phyloP scores from a whole-genome alignment of 2,329 filamentous ascomycete genomes.

The Ampelomyces quisqualis region DNA sequence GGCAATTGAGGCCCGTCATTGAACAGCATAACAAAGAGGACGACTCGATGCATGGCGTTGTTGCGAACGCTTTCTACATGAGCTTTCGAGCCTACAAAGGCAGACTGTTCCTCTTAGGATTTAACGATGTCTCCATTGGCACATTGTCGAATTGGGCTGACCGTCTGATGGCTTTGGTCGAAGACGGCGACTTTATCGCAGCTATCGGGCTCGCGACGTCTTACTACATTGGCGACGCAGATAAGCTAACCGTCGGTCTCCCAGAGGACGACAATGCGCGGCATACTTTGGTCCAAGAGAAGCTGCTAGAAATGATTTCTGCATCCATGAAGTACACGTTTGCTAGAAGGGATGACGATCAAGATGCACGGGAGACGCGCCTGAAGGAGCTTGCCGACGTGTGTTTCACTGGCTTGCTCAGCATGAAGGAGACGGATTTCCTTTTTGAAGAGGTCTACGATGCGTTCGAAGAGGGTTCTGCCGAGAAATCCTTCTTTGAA shows the following conservation, averaged over 20 bases:
- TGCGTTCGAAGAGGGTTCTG: conserved; percentile 77
- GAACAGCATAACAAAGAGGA: conserved; percentile 88
- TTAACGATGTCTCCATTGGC: conserved; percentile 88
- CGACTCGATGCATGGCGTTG: conserved; percentile 86
- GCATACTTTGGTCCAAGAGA: conserved; percentile 81
- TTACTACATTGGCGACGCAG: conserved; percentile 88
- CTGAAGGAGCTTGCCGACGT: conserved; percentile 77
- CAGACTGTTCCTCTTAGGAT: conserved; percentile 86
- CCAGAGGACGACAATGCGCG: conserved; percentile 77
- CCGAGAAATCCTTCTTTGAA: conserved; percentile 78
- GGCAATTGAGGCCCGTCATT: conserved; percentile 78
- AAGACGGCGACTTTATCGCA: conserved; percentile 91
- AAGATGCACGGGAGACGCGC: conserved; percentile 57
- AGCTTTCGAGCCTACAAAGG: conserved; percentile 96
- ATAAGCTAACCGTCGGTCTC: conserved; percentile 90
- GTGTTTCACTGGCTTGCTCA: conserved; percentile 80
- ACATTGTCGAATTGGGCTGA: conserved; percentile 97
- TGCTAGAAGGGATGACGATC: conserved; percentile 57
- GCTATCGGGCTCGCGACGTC: conserved; percentile 88
- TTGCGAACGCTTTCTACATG: conserved; percentile 97
- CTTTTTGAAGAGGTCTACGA: conserved; percentile 90
- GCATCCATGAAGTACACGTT: conserved; percentile 91
- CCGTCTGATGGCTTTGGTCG: conserved; percentile 88
- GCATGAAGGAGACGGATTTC: conserved; percentile 75
- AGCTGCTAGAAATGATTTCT: conserved; percentile 87